These are phyloP conservation scores for Alloteropsis semialata DNA, from an alignment of 176 grass and related monocot genomes.

Conservation along the genomic window DNA sequence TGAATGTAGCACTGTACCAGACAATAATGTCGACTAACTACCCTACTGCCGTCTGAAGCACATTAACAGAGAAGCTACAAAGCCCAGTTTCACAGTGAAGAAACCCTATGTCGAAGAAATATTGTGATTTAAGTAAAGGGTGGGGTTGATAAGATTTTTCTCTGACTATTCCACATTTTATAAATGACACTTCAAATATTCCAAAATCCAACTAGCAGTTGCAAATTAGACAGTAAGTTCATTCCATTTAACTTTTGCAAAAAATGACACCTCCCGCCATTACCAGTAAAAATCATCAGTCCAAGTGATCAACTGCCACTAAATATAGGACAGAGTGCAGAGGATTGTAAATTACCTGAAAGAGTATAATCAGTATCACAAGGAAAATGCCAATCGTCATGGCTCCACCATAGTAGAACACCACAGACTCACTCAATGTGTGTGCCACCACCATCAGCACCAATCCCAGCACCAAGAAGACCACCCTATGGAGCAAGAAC, in stretches of 20 bases:
- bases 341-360: conserved; percentile 60
- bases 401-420: conserved; percentile 93
- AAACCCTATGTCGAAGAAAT: not conserved
- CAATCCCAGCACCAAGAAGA: conserved; percentile 81
- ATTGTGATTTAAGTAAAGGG: not conserved
- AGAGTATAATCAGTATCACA: conserved; percentile 81
- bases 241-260: not conserved
- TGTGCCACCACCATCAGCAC: conserved; percentile 68
- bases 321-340: not conserved
- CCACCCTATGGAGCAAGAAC: conserved; percentile 65
- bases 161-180: not conserved
- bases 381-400: conserved; percentile 90
- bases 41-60: not conserved
- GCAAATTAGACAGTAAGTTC: not conserved
- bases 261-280: not conserved
- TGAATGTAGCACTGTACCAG: not conserved
- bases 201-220: not conserved
- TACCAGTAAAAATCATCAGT: not conserved
- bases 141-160: not conserved
- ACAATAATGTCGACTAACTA: not conserved
- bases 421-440: conserved; percentile 64
- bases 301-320: conserved; percentile 5
- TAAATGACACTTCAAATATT: not conserved
- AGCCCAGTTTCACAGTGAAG: not conserved
- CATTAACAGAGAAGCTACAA: not conserved